Percentiles rank a stretch among this genome's conserved stretches.
Conservation (phyloP, 2,329 filamentous ascomycete genomes). For the Berkeleyomyces rouxiae region DNA sequence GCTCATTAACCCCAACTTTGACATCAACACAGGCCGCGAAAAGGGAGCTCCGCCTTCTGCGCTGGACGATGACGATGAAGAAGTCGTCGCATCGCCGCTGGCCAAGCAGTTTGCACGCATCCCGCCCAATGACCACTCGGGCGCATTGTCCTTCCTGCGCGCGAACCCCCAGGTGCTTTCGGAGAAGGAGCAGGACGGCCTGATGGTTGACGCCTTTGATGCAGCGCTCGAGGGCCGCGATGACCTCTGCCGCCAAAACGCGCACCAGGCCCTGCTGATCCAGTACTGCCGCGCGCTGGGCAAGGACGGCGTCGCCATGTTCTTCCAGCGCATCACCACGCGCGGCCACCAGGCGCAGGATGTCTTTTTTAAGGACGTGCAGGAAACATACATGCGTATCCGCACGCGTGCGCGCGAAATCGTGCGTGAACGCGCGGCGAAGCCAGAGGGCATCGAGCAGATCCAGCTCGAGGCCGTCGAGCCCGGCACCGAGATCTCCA, state of each 20-base stretch:
- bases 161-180: slow-evolving; percentile 60
- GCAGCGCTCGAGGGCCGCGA: slow-evolving; percentile 60
- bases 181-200: slow-evolving; percentile 77
- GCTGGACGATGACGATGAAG: slow-evolving; percentile 46
- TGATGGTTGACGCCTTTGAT: slow-evolving; percentile 85
- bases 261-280: slow-evolving; percentile 80
- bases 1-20: slow-evolving; percentile 41
- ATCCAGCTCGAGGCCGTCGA: slow-evolving; percentile 96
- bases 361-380: slow-evolving; percentile 84
- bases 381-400: slow-evolving; percentile 72
- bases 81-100: slow-evolving; percentile 57
- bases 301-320: slow-evolving; percentile 71
- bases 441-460: slow-evolving; percentile 60
- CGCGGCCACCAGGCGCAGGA: slow-evolving; percentile 78
- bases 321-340: slow-evolving; percentile 92
- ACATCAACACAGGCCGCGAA: slow-evolving; percentile 15
- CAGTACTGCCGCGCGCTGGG: slow-evolving; percentile 91
- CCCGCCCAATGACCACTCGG: slow-evolving; percentile 53
- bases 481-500: slow-evolving; percentile 80
- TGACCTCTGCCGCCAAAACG: slow-evolving; percentile 67
- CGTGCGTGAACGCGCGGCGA: slow-evolving; percentile 33
- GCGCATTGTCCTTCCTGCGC: slow-evolving; percentile 61
- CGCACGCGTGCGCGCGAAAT: slow-evolving; percentile 61
- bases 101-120: slow-evolving; percentile 75
- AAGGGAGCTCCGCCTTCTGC: slow-evolving; percentile 11